Base-by-base conservation (phyloP, 2,329 filamentous ascomycete genomes). In the Fusarium avenaceum region DNA sequence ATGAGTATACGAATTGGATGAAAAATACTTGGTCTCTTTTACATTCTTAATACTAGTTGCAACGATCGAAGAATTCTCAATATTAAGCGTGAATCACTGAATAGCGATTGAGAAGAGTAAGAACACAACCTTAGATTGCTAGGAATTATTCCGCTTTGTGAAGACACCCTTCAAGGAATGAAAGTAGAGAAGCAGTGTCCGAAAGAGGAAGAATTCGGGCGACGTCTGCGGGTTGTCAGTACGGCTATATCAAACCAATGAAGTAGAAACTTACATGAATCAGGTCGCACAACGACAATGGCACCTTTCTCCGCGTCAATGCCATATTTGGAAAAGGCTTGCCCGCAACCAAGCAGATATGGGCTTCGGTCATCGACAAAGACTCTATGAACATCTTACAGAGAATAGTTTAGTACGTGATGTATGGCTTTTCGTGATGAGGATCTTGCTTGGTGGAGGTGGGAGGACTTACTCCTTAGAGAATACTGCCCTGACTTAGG, bases 331-430 rank as follows among this genome's bases (percentile, higher is more conserved):
- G 39, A 4, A 3, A 65, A 72, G 0, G 60, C 56, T 1, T 48
- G 39, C 0, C 71, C 71, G 4, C 59, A 71, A 0, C 56, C 57
- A 0, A 54, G 3, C 44, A 63, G 54, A 13, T 73, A 69, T 2
- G 66, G 60, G 22, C 32, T 72, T 24, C 35, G 6, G 1, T 59
- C 63, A 3, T 73, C 71, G 1, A 68, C 17, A 26, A 73, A 72
- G 1, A 63, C 61, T 3, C 57, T 72, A 6, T 60, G 56, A 17
- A 64, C 38, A 43, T 68, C 64, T 69, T 20, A 15, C 3, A 9
- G 9, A 17, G 4, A 5, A 22, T 17, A 63, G n/a, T 7, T 44
- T 3, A 48, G 22, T 4, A 32, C 11, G 9, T 14, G 6, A 19
- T 24, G 3, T 2, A 9, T 1, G 13, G 10, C 28, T 30, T 30